Evolutionary conservation across 345 rosid genomes (phyloP), one percentile per base, ranked within the genome.

Genomic region (Euphorbia lathyris): DNA sequence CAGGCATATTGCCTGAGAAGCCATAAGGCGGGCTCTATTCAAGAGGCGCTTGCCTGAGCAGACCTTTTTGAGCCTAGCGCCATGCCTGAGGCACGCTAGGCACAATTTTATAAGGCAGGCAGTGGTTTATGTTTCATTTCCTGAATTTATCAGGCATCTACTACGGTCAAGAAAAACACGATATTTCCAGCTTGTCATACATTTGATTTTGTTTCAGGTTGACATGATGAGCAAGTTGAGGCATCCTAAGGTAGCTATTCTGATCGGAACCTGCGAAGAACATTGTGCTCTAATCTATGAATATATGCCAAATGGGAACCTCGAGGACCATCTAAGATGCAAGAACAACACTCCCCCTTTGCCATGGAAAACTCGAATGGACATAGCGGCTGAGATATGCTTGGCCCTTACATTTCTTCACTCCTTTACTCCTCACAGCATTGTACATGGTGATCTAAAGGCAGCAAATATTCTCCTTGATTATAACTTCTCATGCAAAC

Each of bases 201-300:
- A 52, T 58, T 9, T 71, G 40, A 58, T 72, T 76, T 36, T 58
- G 38, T 80, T 62, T 40, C 84, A 93, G 98, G 93, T 93, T 66
- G 86, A 83, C 58, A 82, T 89, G 65, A 78, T 93, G 78, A 88
- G 97, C 82, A 91, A 87, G 79, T 78, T 83, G 61, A 82, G 97
- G 76, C 98, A 93, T 79, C 97, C 96, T 16, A 88, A 93, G 87
- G 76, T 93, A 45, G 84, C 91, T 45, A 88, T 88, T 13, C 87
- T 91, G 1, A 70, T 93, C 48, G 98, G 98, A 77, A 87, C 92
- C 63, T 93, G 97, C 79, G 87, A 94, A 9, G 98, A 93, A 58
- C 86, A 79, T 17, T 84, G 89, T 83, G 60, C 84, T 79, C 98
- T 93, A 26, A 62, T 93, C 62, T 93, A 91, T 2, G 98, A 91